Percentiles rank a stretch among this genome's conserved stretches.
Evolutionary conservation across 768 basidiomycete genomes (phyloP).

Genomic region (Punctularia strigosozonata): DNA sequence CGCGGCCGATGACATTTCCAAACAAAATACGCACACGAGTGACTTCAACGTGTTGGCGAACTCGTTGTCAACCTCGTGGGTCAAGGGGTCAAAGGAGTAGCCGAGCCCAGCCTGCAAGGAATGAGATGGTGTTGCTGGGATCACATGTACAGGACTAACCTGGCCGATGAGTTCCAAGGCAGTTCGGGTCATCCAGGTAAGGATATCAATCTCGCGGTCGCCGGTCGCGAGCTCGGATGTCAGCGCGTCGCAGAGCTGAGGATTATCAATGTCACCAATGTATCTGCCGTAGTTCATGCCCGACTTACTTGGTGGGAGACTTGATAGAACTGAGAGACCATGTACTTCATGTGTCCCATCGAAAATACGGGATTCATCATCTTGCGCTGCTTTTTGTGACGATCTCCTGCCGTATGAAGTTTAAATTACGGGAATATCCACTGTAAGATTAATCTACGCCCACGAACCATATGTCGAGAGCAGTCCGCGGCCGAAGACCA

Average conservation of each 20-base stretch:
- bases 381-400: constrained; percentile 16
- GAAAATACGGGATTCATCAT: constrained; percentile 18
- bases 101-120: constrained; percentile 14
- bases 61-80: constrained; percentile 9
- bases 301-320: constrained; percentile 12
- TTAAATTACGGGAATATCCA: too few relatives aligned
- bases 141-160: too few relatives aligned
- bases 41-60: too few relatives aligned
- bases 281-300: too few relatives aligned
- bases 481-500: too few relatives aligned
- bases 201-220: constrained; percentile 16
- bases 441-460: too few relatives aligned
- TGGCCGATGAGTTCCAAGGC: constrained; percentile 17
- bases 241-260: too few relatives aligned
- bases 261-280: too few relatives aligned
- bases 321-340: constrained; percentile 14
- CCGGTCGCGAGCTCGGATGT: too few relatives aligned
- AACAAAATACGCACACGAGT: constrained; percentile 9
- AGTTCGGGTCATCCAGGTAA: constrained; percentile 14
- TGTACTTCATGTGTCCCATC: constrained; percentile 13
- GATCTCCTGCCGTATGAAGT: too few relatives aligned
- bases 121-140: too few relatives aligned
- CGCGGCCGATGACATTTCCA: neutral
- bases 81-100: constrained; percentile 14
- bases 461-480: too few relatives aligned